These are phyloP conservation scores for Chlamydomonas applanata DNA, from an alignment of 139 green algal genomes.

Conservation along the genomic window DNA sequence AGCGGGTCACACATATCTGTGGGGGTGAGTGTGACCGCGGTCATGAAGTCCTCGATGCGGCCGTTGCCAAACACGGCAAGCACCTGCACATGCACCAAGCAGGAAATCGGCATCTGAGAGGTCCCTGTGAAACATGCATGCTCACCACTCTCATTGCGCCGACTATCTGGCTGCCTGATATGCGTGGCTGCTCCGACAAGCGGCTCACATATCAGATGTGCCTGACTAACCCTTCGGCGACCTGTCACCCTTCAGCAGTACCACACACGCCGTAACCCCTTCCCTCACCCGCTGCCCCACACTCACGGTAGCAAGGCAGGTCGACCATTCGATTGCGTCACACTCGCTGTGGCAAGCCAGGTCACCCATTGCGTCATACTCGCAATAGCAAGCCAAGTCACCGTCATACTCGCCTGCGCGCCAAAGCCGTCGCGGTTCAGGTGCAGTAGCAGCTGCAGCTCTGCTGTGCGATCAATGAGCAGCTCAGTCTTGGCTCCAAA, in stretches of 20 bases:
- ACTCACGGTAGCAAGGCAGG: neutral
- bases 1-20: slow-evolving; percentile 60
- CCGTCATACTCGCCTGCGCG: slow-evolving; percentile 62
- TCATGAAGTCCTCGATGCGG: slow-evolving; percentile 77
- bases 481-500: slow-evolving; percentile 89
- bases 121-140: neutral
- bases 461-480: slow-evolving; percentile 75
- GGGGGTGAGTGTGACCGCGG: slow-evolving; percentile 54
- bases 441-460: slow-evolving; percentile 56
- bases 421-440: slow-evolving; percentile 76
- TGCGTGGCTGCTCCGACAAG: no score
- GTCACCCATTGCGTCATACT: no score
- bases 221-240: no score
- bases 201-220: no score
- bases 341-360: neutral
- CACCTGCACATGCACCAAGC: slow-evolving; percentile 44
- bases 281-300: neutral
- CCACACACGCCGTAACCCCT: no score
- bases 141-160: neutral
- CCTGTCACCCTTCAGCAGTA: no score
- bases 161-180: no score
- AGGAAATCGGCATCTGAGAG: no score
- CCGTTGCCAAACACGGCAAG: slow-evolving; percentile 81
- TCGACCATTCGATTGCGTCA: no score
- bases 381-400: neutral